These are phyloP conservation scores for Tetrahymena thermophila DNA, from an alignment of 73 alveolate genomes.

Conservation along the genomic window DNA sequence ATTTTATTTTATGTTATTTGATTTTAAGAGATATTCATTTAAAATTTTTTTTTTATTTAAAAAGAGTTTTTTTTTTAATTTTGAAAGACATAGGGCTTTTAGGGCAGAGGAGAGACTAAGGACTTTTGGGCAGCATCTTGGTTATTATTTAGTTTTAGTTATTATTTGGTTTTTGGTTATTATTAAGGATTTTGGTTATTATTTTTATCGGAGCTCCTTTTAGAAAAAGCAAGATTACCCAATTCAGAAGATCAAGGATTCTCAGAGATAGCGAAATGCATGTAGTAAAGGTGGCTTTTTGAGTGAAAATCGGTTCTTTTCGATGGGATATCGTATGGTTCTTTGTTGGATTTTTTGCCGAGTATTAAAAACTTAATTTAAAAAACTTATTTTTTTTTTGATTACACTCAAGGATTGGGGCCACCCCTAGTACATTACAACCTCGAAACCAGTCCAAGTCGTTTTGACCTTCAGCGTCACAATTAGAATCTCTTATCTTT, in stretches of 20 bases:
- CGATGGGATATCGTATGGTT: not conserved
- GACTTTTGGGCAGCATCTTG: constrained; percentile 5
- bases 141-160: not conserved
- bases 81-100: not conserved
- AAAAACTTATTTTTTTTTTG: not conserved
- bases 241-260: constrained; percentile 1
- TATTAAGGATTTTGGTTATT: not conserved
- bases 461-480: not conserved
- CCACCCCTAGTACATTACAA: not conserved
- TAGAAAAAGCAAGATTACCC: not conserved
- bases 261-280: not conserved
- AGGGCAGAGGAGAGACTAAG: constrained; percentile 6
- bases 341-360: constrained; percentile 3
- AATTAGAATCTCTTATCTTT: not conserved
- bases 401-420: not conserved
- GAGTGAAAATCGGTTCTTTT: not conserved
- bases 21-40: not conserved
- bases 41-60: not conserved
- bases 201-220: not conserved
- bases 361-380: not conserved
- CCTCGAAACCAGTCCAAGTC: not conserved
- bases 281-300: not conserved
- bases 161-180: not conserved
- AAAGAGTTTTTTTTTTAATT: not conserved
- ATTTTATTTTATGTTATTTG: not conserved